A percentile compares a stretch with the other conserved stretches of the same genome.
These are phyloP conservation scores for Saturnispora bothae DNA, from an alignment of 805 yeast genomes.

Conservation along the genomic window DNA sequence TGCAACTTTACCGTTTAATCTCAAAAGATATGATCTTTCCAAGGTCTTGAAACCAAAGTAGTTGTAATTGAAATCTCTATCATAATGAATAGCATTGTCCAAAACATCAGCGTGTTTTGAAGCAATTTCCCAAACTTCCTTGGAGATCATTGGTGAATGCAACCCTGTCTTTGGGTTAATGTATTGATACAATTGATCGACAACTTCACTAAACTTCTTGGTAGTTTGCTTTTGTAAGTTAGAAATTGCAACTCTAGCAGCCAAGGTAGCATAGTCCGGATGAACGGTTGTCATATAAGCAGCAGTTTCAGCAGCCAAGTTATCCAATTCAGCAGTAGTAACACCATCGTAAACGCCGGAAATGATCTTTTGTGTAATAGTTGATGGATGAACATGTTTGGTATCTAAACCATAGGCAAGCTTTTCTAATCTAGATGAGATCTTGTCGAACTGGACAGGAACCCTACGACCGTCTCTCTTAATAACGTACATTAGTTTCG, in stretches of 20 bases:
- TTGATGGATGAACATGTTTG: constrained; percentile 86
- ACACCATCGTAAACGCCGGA: constrained; percentile 97
- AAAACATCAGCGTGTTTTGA: constrained; percentile 52
- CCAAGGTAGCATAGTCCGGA: constrained; percentile 93
- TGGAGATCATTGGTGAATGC: constrained; percentile 60
- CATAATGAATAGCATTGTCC: constrained; percentile 62
- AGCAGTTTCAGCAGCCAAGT: constrained; percentile 87
- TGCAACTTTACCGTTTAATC: constrained; percentile 45
- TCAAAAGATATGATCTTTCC: constrained; percentile 47
- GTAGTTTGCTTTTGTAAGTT: constrained; percentile 92
- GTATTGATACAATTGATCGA: constrained; percentile 63
- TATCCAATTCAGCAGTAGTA: constrained; percentile 78
- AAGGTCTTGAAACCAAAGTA: constrained; percentile 54
- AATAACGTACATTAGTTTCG: constrained; percentile 55
- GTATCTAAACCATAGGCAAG: constrained; percentile 91
- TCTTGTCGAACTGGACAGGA: constrained; percentile 91
- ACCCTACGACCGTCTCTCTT: constrained; percentile 93
- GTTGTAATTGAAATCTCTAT: constrained; percentile 52
- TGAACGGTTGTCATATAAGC: constrained; percentile 96
- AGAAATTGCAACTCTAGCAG: constrained; percentile 92
- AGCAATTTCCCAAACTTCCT: constrained; percentile 54
- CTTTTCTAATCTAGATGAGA: constrained; percentile 90
- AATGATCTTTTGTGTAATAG: constrained; percentile 90
- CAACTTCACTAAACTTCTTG: constrained; percentile 70
- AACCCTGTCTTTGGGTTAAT: constrained; percentile 69